Evolutionary conservation across 768 basidiomycete genomes (phyloP).

Genomic region (Collybia sordida): DNA sequence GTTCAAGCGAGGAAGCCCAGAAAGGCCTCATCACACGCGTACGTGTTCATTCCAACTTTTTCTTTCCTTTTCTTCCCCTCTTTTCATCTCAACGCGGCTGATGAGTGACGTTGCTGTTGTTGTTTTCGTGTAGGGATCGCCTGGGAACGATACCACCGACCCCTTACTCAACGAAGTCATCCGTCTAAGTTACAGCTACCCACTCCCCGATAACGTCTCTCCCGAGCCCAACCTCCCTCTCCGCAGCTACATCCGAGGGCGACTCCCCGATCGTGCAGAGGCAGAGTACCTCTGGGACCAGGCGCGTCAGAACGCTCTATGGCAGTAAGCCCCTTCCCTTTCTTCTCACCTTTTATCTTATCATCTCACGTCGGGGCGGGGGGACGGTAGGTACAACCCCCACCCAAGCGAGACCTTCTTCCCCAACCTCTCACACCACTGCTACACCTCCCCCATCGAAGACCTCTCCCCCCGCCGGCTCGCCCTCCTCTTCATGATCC

Average conservation of each 20-base stretch:
- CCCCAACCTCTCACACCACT: constrained; percentile 63
- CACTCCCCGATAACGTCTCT: constrained; percentile 43
- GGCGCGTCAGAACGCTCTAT: constrained; percentile 60
- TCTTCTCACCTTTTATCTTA: neutral
- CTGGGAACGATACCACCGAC: constrained; percentile 23
- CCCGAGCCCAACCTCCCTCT: constrained; percentile 53
- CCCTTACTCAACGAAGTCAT: constrained; percentile 40
- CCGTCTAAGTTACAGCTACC: constrained; percentile 58
- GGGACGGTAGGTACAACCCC: constrained; percentile 70
- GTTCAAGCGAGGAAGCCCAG: constrained; percentile 30
- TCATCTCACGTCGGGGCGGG: neutral
- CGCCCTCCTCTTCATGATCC: constrained; percentile 65
- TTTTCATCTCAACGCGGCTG: neutral
- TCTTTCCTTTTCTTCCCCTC: too few relatives aligned
- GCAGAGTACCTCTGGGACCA: constrained; percentile 65
- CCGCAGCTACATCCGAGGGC: constrained; percentile 54
- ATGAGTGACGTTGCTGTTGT: constrained; percentile 1
- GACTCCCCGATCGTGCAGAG: constrained; percentile 55
- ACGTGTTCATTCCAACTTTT: too few relatives aligned
- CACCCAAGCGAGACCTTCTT: constrained; percentile 65
- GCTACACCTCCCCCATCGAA: constrained; percentile 51
- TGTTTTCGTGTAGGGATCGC: constrained; percentile 1
- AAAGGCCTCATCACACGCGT: neutral
- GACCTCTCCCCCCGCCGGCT: constrained; percentile 63
- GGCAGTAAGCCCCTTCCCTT: constrained; percentile 62